Base-by-base conservation (phyloP, 1,139 yeast genomes). In the Lodderomyces jiufengensis region DNA sequence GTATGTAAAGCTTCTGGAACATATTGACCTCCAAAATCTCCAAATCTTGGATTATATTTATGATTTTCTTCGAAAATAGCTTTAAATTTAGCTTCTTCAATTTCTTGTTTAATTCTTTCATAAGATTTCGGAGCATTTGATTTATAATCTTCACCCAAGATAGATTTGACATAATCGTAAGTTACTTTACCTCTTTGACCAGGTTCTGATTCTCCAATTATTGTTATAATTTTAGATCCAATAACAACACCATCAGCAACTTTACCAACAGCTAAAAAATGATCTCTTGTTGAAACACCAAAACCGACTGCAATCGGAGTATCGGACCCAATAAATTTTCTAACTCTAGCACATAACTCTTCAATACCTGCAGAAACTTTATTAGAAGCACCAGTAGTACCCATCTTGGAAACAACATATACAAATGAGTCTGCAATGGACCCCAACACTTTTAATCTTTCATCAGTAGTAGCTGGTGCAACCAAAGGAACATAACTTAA, bases 1-100 rank as follows among this genome's bases (percentile, higher is more conserved):
- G 95, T 77, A 61, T 90, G 94, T 53, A 92, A 70, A 16, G 95
- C 90, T 66, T 92, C 99, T 31, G 99, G 99, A 24, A 94, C 97
- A 56, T 85, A 92, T 66, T 92, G 98, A 41, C 99, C 99, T 59
- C 99, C 99, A 55, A 87, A 94, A 37, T 81, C 90, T 52, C 98
- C 99, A 51, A 90, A 92, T 47, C 84, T 74, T 31, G 88, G 79
- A 47, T 80, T 76, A 53, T 73, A 83, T 43, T 78, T 73, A 55
- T 68, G 74, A 14, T 41, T 32, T 56, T 82, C 92, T 43, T 69
- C 70, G 45, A 80, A 75, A 6, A 67, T 60, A 18, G 76, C 69
- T 30, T 57, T 42, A 30, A 60, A 46, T 38, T 55, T 49, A 26
- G 34, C 35, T 23, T 24, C 32, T 11, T 27, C 35, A 18, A 20